A percentile compares a stretch with the other conserved stretches of the same genome.
These are phyloP conservation scores for Candida ortonii DNA, from an alignment of 805 yeast genomes.

Conservation along the genomic window DNA sequence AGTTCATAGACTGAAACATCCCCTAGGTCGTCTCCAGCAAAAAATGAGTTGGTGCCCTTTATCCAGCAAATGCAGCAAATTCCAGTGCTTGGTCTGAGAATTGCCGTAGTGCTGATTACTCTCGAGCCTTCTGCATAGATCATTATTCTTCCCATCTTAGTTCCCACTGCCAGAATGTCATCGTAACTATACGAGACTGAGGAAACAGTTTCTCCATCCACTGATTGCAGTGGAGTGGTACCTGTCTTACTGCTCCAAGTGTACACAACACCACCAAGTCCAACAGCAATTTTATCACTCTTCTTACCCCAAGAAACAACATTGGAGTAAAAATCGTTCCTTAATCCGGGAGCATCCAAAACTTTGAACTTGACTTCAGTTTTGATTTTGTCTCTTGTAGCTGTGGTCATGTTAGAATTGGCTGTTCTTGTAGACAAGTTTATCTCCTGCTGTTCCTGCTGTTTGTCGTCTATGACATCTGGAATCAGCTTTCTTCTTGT, in stretches of 20 bases:
- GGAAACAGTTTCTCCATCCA: constrained; percentile 45
- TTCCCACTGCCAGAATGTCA: constrained; percentile 51
- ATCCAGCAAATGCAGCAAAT: constrained; percentile 65
- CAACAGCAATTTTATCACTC: constrained; percentile 58
- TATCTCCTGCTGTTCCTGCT: constrained; percentile 12
- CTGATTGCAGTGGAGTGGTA: constrained; percentile 42
- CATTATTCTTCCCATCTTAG: constrained; percentile 52
- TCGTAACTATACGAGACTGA: constrained; percentile 55
- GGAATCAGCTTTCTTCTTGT: constrained; percentile 8
- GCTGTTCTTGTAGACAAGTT: constrained; percentile 12
- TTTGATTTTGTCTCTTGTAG: constrained; percentile 28
- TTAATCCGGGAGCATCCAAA: constrained; percentile 65
- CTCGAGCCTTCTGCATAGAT: constrained; percentile 31
- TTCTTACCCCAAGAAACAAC: constrained; percentile 66
- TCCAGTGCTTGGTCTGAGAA: constrained; percentile 36
- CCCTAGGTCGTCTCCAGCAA: constrained; percentile 68
- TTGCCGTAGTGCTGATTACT: constrained; percentile 17
- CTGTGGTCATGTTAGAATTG: constrained; percentile 9
- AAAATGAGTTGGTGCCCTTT: constrained; percentile 40
- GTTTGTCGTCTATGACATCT: constrained; percentile 13
- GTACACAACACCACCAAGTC: constrained; percentile 55
- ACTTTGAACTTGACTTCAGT: constrained; percentile 48
- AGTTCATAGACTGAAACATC: constrained; percentile 45
- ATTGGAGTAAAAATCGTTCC: constrained; percentile 77
- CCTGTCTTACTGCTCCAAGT: constrained; percentile 58